A percentile compares a stretch with the other conserved stretches of the same genome.
These are phyloP conservation scores for Lindgomyces ingoldianus DNA, from an alignment of 495 filamentous ascomycete genomes.

Conservation along the genomic window DNA sequence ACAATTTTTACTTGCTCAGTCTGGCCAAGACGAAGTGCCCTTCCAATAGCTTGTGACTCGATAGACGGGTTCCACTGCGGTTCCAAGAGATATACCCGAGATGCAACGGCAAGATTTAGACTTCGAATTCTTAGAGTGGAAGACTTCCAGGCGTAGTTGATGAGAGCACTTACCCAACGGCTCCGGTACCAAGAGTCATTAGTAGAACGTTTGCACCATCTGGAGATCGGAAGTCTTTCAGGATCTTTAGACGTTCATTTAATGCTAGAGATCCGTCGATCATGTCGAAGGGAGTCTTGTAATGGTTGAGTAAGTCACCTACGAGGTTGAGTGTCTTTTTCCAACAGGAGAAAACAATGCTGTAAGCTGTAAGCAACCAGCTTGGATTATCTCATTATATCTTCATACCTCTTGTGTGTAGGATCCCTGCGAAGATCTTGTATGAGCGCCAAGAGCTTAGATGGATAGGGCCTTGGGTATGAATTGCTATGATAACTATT, in stretches of 20 bases:
- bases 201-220: not conserved
- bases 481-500: too few species aligned
- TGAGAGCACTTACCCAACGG: slow-evolving; percentile 21
- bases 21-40: slow-evolving; percentile 12
- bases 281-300: not conserved
- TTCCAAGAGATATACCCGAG: slow-evolving; percentile 4
- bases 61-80: slow-evolving; percentile 26
- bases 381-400: not conserved
- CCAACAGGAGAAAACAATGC: slow-evolving; percentile 20
- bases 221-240: not conserved
- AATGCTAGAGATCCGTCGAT: slow-evolving; percentile 1
- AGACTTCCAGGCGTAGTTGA: too few species aligned
- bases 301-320: not conserved
- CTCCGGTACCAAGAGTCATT: slow-evolving; percentile 13
- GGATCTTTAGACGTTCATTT: not conserved
- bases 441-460: too few species aligned
- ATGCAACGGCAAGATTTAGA: slow-evolving; percentile 8
- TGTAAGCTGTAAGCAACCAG: not conserved
- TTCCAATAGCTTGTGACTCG: slow-evolving; percentile 9
- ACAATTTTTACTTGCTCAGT: slow-evolving; percentile 1
- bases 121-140: too few species aligned
- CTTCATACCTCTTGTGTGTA: too few species aligned
- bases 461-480: too few species aligned
- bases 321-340: slow-evolving; percentile 7
- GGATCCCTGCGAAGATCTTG: too few species aligned